These are phyloP conservation scores for Trapa bicornis DNA, from an alignment of 345 rosid species.

Conservation along the genomic window DNA sequence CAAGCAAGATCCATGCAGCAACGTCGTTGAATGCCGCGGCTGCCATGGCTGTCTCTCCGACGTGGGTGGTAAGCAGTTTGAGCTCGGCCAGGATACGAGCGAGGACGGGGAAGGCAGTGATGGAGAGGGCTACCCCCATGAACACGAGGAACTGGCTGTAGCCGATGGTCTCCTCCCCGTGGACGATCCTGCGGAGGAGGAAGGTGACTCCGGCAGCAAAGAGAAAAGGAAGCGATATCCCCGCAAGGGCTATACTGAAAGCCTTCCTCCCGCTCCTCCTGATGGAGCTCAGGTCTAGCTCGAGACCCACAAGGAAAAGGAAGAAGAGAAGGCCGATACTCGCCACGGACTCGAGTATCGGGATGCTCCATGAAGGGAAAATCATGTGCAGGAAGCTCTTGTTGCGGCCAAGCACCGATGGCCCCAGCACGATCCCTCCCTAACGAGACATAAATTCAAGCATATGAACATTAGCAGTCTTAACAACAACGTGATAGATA, in stretches of 20 bases:
- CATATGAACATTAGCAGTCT: not conserved
- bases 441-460: not conserved
- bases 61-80: constrained; percentile 49
- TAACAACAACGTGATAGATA: too few species aligned
- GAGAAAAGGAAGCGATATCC: constrained; percentile 45
- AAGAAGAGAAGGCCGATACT: constrained; percentile 50
- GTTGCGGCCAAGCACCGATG: constrained; percentile 43
- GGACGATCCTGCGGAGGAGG: constrained; percentile 33
- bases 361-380: constrained; percentile 42
- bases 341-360: constrained; percentile 41
- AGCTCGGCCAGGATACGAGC: constrained; percentile 87
- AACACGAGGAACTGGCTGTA: constrained; percentile 52
- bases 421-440: constrained; percentile 41
- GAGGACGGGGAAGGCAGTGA: constrained; percentile 85
- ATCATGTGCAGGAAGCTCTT: constrained; percentile 22
- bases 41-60: constrained; percentile 77
- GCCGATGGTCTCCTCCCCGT: constrained; percentile 38
- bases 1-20: constrained; percentile 72
- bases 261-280: constrained; percentile 29
- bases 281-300: constrained; percentile 36
- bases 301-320: constrained; percentile 57
- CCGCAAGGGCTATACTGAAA: constrained; percentile 36
- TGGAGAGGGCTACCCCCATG: constrained; percentile 86
- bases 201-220: constrained; percentile 33
- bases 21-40: constrained; percentile 90